These are phyloP conservation scores for Ganoderma lucidum DNA, from an alignment of 1,284 basidiomycete genomes.

Conservation along the genomic window DNA sequence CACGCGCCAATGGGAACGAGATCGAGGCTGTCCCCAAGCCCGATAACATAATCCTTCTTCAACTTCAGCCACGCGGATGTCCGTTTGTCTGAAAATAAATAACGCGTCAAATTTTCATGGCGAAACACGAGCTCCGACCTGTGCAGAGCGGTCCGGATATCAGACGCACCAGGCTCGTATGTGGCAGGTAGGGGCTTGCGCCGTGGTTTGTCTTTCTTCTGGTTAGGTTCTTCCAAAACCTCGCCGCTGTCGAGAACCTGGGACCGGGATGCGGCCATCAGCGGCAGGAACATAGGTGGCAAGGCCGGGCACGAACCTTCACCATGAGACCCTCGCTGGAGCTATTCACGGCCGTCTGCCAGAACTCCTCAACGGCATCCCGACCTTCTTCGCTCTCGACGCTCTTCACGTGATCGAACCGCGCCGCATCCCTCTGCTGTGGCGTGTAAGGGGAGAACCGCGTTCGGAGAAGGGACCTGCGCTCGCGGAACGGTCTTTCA, in stretches of 20 bases:
- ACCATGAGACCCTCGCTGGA: conserved; percentile 95
- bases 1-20: conserved; percentile 79
- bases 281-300: conserved; percentile 15
- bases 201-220: conserved; percentile 50
- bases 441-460: conserved; percentile 64
- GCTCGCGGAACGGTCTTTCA: conserved; percentile 74
- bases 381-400: conserved; percentile 76
- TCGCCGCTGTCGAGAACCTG: conserved; percentile 68
- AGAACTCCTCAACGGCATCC: conserved; percentile 79
- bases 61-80: conserved; percentile 62
- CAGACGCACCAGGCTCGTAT: conserved; percentile 79
- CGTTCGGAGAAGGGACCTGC: conserved; percentile 70
- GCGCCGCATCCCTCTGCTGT: conserved; percentile 60
- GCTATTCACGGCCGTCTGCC: conserved; percentile 81
- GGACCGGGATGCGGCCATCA: conserved; percentile 34
- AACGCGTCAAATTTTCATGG: conserved; percentile 22
- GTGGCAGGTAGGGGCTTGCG: conserved; percentile 85
- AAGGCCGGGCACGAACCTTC: conserved; percentile 63
- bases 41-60: conserved; percentile 86
- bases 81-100: conserved; percentile 63
- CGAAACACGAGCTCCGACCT: conserved; percentile 16
- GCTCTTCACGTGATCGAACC: conserved; percentile 81
- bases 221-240: conserved; percentile 46
- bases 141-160: conserved; percentile 14
- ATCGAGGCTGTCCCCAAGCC: conserved; percentile 76